Conservation (phyloP, 2,329 filamentous ascomycete species). For the Colletotrichum musicola region DNA sequence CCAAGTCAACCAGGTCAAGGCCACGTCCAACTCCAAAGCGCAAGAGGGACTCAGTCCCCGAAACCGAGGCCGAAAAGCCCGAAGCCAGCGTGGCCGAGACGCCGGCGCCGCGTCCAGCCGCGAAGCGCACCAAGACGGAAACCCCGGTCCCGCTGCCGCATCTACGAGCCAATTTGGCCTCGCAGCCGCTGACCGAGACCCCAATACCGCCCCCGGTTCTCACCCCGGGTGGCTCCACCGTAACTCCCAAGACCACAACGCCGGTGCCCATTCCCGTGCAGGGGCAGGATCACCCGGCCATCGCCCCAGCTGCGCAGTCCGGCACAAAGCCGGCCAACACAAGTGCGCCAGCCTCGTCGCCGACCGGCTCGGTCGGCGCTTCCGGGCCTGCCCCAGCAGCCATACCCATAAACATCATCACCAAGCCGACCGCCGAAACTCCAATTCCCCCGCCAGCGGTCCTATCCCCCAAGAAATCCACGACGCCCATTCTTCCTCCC, state of each 20-base stretch:
- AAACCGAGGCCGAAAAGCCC: slow-evolving; percentile 46
- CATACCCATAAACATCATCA: slow-evolving; percentile 51
- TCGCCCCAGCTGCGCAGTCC: slow-evolving; percentile 1
- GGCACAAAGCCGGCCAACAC: slow-evolving; percentile 24
- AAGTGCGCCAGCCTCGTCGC: slow-evolving; percentile 31
- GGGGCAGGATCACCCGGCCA: slow-evolving; percentile 34
- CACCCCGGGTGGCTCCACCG: slow-evolving; percentile 43
- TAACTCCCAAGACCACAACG: slow-evolving; percentile 46
- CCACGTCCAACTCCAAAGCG: slow-evolving; percentile 54
- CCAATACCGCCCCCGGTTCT: slow-evolving; percentile 47
- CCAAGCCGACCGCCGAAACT: slow-evolving; percentile 55
- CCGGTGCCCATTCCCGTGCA: slow-evolving; percentile 47
- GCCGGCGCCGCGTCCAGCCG: slow-evolving; percentile 50
- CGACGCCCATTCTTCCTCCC: slow-evolving; percentile 53
- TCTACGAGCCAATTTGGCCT: slow-evolving; percentile 48
- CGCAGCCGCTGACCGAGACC: slow-evolving; percentile 37
- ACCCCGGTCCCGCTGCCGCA: slow-evolving; percentile 65
- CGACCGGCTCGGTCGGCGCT: slow-evolving; percentile 26
- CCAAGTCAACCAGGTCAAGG: slow-evolving; percentile 45
- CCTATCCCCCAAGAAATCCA: slow-evolving; percentile 48
- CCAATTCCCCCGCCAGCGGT: slow-evolving; percentile 53
- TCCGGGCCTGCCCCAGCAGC: slow-evolving; percentile 44
- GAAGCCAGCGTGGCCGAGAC: slow-evolving; percentile 44
- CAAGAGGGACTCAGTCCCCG: slow-evolving; percentile 56
- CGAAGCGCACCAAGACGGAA: slow-evolving; percentile 69